phyloP scores from a whole-genome alignment of 371 early-diverging fungal genomes.

The Mortierella sp. region DNA sequence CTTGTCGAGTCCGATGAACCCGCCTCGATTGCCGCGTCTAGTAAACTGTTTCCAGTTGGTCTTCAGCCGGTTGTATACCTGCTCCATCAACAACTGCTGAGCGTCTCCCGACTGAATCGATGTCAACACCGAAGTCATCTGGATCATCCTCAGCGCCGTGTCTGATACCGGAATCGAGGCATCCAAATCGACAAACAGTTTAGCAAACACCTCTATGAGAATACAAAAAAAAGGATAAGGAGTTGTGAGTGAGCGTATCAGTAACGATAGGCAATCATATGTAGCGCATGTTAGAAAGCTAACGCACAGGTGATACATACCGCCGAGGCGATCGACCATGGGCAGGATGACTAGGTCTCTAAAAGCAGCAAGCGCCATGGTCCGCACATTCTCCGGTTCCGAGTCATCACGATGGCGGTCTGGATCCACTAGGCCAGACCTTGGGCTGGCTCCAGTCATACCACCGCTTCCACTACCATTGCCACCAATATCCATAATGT shows the following conservation, averaged over 20 bases:
- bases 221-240: neutral
- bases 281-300: neutral
- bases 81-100: slow-evolving; percentile 69
- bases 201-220: slow-evolving; percentile 72
- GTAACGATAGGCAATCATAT: neutral
- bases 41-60: slow-evolving; percentile 76
- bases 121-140: slow-evolving; percentile 81
- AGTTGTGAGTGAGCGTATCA: no score
- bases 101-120: slow-evolving; percentile 66
- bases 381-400: slow-evolving; percentile 68
- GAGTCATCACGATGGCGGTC: slow-evolving; percentile 35
- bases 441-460: slow-evolving; percentile 28
- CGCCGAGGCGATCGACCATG: slow-evolving; percentile 76
- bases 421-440: slow-evolving; percentile 6
- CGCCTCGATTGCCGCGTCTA: slow-evolving; percentile 70
- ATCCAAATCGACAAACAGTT: slow-evolving; percentile 76
- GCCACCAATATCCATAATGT: neutral
- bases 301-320: slow-evolving; percentile 53
- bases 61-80: slow-evolving; percentile 67
- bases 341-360: slow-evolving; percentile 80
- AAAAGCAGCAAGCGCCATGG: slow-evolving; percentile 77
- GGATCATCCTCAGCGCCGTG: slow-evolving; percentile 79
- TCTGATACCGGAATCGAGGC: slow-evolving; percentile 78
- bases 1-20: slow-evolving; percentile 67
- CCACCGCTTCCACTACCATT: neutral